These are phyloP conservation scores for Sugiyamaella floridensis DNA, from an alignment of 805 yeast species.

Conservation along the genomic window DNA sequence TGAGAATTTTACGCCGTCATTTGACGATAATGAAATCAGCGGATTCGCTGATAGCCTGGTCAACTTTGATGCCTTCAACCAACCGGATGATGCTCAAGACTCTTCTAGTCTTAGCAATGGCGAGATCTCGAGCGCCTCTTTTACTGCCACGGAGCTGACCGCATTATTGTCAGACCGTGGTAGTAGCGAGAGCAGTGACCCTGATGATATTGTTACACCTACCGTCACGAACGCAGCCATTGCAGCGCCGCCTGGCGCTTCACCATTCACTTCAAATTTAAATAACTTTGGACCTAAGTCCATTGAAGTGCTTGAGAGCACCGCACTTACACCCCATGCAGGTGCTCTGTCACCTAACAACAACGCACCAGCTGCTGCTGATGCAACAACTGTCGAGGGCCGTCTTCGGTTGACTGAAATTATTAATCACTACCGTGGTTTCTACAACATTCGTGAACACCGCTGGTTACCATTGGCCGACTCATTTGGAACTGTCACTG, in stretches of 20 bases:
- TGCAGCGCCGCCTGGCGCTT: background rate
- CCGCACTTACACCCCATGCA: background rate
- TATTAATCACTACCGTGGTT: constrained; percentile 1
- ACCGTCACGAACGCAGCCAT: background rate
- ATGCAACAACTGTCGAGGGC: background rate
- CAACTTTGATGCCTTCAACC: too few species aligned
- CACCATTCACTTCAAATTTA: too few species aligned
- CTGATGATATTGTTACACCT: background rate
- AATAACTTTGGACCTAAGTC: too few species aligned
- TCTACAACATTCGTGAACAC: constrained; percentile 1
- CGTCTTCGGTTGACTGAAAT: background rate
- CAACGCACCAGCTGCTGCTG: background rate
- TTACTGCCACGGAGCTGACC: background rate
- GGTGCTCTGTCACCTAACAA: background rate
- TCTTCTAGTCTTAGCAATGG: too few species aligned
- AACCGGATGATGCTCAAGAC: too few species aligned
- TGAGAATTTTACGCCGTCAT: too few species aligned
- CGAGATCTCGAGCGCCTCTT: background rate
- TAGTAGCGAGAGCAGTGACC: background rate
- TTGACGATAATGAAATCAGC: too few species aligned
- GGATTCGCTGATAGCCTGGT: too few species aligned
- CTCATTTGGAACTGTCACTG: background rate
- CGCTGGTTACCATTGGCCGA: constrained; percentile 3
- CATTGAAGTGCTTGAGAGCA: too few species aligned
- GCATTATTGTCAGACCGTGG: background rate